Conservation (phyloP, 306 rosid genomes). For the Bauhinia variegata region DNA sequence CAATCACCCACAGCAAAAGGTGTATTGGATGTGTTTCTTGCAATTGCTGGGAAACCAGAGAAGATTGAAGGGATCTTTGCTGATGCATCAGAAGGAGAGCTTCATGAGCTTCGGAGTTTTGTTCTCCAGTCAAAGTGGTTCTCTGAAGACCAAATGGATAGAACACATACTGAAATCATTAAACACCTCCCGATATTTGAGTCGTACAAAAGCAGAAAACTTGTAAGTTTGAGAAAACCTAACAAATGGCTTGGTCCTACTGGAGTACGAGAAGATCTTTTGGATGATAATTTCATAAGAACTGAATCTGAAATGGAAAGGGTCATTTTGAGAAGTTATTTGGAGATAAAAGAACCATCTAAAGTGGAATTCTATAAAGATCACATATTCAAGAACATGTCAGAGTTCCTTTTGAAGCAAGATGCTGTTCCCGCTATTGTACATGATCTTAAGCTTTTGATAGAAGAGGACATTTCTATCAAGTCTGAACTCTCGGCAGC, state of each 20-base stretch:
- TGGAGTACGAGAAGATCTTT: slow-evolving; percentile 72
- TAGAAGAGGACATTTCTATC: slow-evolving; percentile 68
- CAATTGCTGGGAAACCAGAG: slow-evolving; percentile 72
- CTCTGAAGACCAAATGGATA: slow-evolving; percentile 70
- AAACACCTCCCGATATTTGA: slow-evolving; percentile 84
- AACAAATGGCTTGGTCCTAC: slow-evolving; percentile 82
- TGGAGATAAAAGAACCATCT: slow-evolving; percentile 75
- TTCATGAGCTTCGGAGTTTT: slow-evolving; percentile 90
- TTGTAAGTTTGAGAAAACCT: slow-evolving; percentile 79
- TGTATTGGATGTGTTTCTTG: slow-evolving; percentile 71
- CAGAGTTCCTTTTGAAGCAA: slow-evolving; percentile 63
- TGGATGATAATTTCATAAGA: slow-evolving; percentile 81
- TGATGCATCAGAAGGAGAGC: slow-evolving; percentile 85
- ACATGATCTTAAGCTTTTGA: slow-evolving; percentile 69
- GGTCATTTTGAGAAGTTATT: slow-evolving; percentile 67
- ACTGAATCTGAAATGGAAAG: slow-evolving; percentile 81
- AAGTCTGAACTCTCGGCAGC: slow-evolving; percentile 62
- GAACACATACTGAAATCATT: slow-evolving; percentile 62
- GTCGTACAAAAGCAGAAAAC: slow-evolving; percentile 78
- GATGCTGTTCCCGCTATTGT: slow-evolving; percentile 69
- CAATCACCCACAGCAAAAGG: slow-evolving; percentile 81
- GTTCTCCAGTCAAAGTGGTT: slow-evolving; percentile 98
- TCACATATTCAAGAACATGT: slow-evolving; percentile 72
- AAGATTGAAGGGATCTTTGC: slow-evolving; percentile 69
- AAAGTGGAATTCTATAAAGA: slow-evolving; percentile 80